Base-by-base conservation (phyloP, 306 rosid genomes). In the Rubus idaeus region DNA sequence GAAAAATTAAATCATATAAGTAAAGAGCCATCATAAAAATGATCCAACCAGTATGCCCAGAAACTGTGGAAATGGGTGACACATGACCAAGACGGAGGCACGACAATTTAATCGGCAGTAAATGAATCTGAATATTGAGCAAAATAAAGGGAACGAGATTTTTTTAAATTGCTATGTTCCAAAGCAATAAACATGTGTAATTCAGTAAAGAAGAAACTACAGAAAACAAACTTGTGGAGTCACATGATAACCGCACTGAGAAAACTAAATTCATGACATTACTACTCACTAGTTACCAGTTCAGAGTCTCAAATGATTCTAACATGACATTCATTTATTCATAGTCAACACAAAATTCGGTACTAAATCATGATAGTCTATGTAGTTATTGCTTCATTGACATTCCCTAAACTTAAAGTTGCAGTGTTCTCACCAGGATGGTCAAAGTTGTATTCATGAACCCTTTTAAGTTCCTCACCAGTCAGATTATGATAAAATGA, bases 361-460 rank as follows among this genome's bases (percentile, higher is more conserved):
- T 61, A 26, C 17, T 23, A 30, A 46, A 50, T 26, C 57, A 61
- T 60, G 46, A 74, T 6, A 45, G 39, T 60, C 56, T 16, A 23
- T 9, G 56, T 46, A 61, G 35, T 58, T 57, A 57, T 35, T 44
- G 51, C 26, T 57, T 17, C 6, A 57, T 23, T 10, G 0, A 71
- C 18, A 53, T 49, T 73, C 57, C 77, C 45, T 58, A 45, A 8
- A 45, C 18, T 74, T 77, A 56, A 23, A 74, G 68, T 30, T 69
- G 78, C 76, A 73, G 20, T 77, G 74, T 80, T 79, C 94, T 88
- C 46, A 92, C 97, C 97, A 80, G 98, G 99, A 87, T 96, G 99
- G 82, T 96, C 99, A 83, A 93, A 96, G 88, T 96, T 96, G 90
- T 93, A 96, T 74, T 93, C 99, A 57, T 89, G 91, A 80, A 93